Evolutionary conservation across 257 asterid genomes (phyloP).

Genomic region (Solanum chiquidenum): DNA sequence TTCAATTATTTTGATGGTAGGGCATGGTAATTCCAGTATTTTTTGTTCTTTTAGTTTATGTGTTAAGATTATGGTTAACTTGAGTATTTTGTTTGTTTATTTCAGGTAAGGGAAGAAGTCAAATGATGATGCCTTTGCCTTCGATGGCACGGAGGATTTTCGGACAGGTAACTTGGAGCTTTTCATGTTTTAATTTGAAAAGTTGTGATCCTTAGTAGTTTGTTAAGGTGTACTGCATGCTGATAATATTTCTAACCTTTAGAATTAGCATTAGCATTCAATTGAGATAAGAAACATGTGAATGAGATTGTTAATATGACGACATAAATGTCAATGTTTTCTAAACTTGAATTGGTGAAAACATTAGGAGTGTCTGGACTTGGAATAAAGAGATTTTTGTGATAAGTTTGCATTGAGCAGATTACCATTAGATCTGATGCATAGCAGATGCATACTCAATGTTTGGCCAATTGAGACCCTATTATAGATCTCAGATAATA

Average conservation of each 20-base stretch:
- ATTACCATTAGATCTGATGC: not conserved
- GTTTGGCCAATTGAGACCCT: not conserved
- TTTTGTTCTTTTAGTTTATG: not conserved
- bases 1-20: conserved; percentile 18
- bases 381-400: not conserved
- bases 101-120: conserved; percentile 26
- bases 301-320: not conserved
- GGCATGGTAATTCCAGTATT: not conserved
- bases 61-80: not conserved
- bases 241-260: not conserved
- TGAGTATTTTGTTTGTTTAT: not conserved
- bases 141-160: conserved; percentile 1
- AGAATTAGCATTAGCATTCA: not conserved
- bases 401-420: not conserved
- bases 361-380: not conserved
- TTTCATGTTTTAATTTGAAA: not conserved
- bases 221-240: not conserved
- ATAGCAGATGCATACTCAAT: not conserved
- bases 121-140: conserved; percentile 6
- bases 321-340: not conserved
- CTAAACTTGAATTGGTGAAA: not conserved
- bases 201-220: not conserved
- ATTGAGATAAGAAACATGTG: not conserved
- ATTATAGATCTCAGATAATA: not conserved
- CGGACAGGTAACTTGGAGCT: conserved; percentile 29